Evolutionary conservation across 495 filamentous ascomycete genomes (phyloP).

Genomic region (Lasiosphaeris hirsuta): DNA sequence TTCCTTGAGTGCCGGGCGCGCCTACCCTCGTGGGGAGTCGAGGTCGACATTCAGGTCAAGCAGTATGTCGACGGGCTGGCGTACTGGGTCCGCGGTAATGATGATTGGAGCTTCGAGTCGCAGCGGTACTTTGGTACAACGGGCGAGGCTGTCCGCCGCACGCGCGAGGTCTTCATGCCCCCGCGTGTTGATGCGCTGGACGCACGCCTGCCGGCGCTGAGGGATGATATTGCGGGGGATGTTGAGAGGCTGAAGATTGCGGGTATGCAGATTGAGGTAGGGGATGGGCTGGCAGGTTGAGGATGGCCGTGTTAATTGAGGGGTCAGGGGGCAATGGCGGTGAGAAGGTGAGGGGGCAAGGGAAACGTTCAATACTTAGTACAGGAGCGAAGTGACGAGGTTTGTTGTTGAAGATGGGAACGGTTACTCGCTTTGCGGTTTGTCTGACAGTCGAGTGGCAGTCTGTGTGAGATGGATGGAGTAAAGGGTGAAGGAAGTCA

Average conservation of each 20-base stretch:
- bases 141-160: background rate
- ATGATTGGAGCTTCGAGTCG: constrained; percentile 9
- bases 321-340: too few relatives aligned
- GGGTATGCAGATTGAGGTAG: constrained; percentile 3
- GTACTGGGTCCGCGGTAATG: background rate
- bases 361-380: too few relatives aligned
- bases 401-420: too few relatives aligned
- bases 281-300: background rate
- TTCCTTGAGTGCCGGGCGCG: background rate
- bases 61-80: constrained; percentile 4
- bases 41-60: background rate
- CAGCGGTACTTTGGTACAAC: constrained; percentile 10
- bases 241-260: background rate
- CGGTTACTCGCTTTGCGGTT: too few relatives aligned
- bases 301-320: too few relatives aligned
- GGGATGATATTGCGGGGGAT: background rate
- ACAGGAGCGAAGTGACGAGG: too few relatives aligned
- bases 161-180: background rate
- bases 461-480: too few relatives aligned
- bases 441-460: too few relatives aligned
- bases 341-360: too few relatives aligned
- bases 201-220: background rate
- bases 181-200: background rate
- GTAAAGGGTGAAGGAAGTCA: too few relatives aligned
- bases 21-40: background rate